Conservation (phyloP, 306 rosid genomes). For the Dicorynia guianensis region DNA sequence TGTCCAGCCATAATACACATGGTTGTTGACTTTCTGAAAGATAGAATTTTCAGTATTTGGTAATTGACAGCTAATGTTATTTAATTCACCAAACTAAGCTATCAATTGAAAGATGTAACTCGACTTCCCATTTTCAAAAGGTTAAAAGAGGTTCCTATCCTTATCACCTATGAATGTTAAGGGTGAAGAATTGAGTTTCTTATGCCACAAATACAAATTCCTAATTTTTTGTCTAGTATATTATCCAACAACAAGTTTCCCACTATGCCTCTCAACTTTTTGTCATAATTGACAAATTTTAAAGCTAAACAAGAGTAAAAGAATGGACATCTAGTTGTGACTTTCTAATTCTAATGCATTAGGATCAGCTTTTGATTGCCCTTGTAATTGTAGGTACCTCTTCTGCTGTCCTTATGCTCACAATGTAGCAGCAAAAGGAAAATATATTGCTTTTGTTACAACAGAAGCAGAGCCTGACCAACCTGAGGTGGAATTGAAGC, state of each 20-base stretch:
- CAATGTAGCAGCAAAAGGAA: conserved; percentile 81
- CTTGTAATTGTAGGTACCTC: conserved; percentile 63
- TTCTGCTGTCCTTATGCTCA: conserved; percentile 89
- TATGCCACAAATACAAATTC: too few species aligned
- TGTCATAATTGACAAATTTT: not conserved
- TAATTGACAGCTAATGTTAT: not conserved
- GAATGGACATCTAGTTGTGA: not conserved
- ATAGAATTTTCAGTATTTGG: not conserved
- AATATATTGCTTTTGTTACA: conserved; percentile 76
- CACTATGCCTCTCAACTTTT: not conserved
- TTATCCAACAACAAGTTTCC: not conserved
- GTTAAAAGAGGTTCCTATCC: not conserved
- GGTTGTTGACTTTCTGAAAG: not conserved
- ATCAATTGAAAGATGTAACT: not conserved
- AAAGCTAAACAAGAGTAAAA: not conserved
- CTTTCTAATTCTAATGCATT: not conserved
- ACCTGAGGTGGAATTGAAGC: conserved; percentile 75
- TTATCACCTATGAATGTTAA: not conserved
- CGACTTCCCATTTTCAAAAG: not conserved
- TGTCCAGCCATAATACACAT: not conserved
- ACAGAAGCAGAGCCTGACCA: conserved; percentile 82
- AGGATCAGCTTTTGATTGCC: conserved; percentile 25
- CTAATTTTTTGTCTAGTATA: not conserved
- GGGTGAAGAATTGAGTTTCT: not conserved
- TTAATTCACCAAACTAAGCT: not conserved